phyloP scores from a whole-genome alignment of 2,329 filamentous ascomycete species.

The Fusarium secorum region DNA sequence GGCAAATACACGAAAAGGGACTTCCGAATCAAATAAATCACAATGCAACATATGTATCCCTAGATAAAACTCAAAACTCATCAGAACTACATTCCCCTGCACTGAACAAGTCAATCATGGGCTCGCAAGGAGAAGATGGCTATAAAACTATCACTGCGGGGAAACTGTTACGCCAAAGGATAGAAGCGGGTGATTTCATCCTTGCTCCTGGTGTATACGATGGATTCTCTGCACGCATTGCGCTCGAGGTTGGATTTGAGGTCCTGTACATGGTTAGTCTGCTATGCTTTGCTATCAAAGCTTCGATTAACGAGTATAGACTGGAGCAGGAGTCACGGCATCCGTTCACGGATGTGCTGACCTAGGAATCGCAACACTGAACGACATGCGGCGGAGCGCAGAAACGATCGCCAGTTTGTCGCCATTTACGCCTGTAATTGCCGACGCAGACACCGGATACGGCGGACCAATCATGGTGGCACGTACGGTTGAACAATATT shows the following conservation, averaged over 20 bases:
- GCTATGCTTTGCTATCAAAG: not conserved
- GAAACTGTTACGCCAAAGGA: not conserved
- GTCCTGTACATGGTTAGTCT: conserved; percentile 1
- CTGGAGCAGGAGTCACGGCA: not conserved
- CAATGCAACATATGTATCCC: not conserved
- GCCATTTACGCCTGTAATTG: not conserved
- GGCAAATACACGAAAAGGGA: not conserved
- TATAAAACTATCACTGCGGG: not conserved
- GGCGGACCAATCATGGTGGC: conserved; percentile 1
- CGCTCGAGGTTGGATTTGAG: conserved; percentile 3
- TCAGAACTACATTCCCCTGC: not conserved
- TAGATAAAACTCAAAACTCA: not conserved
- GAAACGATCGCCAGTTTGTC: not conserved
- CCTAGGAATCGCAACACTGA: not conserved
- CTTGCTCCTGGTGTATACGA: not conserved
- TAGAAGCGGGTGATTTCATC: not conserved
- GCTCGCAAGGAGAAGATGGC: not conserved
- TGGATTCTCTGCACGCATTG: not conserved
- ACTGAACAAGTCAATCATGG: not conserved
- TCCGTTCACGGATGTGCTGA: not conserved
- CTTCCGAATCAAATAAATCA: not conserved
- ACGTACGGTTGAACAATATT: conserved; percentile 1
- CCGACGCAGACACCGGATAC: not conserved
- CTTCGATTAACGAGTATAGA: not conserved
- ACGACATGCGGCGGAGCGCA: conserved; percentile 1